Base-by-base conservation (phyloP, 768 basidiomycete genomes). In the Tulasnella sp. region DNA sequence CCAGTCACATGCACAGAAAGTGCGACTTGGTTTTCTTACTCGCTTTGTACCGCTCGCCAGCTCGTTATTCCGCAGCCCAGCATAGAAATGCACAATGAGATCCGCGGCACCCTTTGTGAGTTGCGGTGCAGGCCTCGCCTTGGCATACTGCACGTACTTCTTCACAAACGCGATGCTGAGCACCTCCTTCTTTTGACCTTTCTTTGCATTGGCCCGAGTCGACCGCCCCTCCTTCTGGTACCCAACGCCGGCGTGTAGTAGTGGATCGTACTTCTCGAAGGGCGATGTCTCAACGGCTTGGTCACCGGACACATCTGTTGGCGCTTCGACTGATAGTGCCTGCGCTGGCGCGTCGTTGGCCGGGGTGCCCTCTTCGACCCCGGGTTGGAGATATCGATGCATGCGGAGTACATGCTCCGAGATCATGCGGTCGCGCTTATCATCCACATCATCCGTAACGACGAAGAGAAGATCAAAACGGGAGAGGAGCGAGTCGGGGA, bases 381-480 rank as follows among this genome's bases (percentile, higher is more conserved):
- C 96, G 5, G 94, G 93, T 58, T 92, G 88, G 42, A 97, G 79
- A 72, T 96, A 99, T 42, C 96, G 85, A 71, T 99, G 96, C 80
- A 98, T 88, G 24, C 96, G 82, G 53, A 99, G 80, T 64, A 99
- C 94, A 68, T 99, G 96, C 73, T 99, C 96, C 51, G 95, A 94
- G 67, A 99, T 96, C 71, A 77, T 79, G 15, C 96, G 85, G 72
- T 99, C 96, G 30, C 92, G 81, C 64, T 83, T 80, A 74, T 97
- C 95, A 66, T 97, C 91, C 8, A 97, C 93, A 68, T 99, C 95
- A 73, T 98, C 96, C 0, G 93, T 99, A 17, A 99, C 93, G 56
- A 99, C 86, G 69, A 99, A 99, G 41, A 99, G 80, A 56, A 99
- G 74, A 76, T 99, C 95, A 75, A 99, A 99, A 82, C 95, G 95